A percentile compares a stretch with the other conserved stretches of the same genome.
Conservation (phyloP, 2,329 filamentous ascomycete species). For the Achaetomium macrosporum region DNA sequence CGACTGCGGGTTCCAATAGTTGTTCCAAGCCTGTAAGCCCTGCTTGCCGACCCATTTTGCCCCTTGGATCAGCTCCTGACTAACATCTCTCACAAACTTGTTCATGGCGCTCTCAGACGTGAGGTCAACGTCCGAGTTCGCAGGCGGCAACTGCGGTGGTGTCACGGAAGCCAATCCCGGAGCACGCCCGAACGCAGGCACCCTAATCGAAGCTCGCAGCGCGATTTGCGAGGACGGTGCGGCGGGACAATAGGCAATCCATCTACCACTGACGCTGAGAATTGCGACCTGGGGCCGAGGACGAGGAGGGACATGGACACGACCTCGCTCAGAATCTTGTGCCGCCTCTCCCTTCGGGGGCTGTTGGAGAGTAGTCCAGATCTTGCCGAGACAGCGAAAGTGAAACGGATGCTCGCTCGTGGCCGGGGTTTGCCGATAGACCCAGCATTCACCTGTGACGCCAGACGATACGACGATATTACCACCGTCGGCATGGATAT, state of each 20-base stretch:
- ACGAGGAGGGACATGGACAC: conserved; percentile 34
- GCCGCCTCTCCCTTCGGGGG: conserved; percentile 42
- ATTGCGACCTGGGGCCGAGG: conserved; percentile 55
- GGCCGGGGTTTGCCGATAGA: conserved; percentile 54
- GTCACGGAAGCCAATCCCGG: conserved; percentile 55
- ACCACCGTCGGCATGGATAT: conserved; percentile 65
- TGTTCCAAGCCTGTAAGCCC: conserved; percentile 70
- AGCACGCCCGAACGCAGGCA: conserved; percentile 49
- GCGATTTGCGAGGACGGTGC: conserved; percentile 65
- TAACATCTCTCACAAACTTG: conserved; percentile 71
- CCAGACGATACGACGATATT: conserved; percentile 73
- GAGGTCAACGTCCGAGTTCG: conserved; percentile 65
- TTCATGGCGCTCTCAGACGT: conserved; percentile 67
- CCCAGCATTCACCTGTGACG: conserved; percentile 77
- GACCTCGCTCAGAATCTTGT: conserved; percentile 41
- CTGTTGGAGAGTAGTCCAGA: conserved; percentile 83
- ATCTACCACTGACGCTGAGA: conserved; percentile 63
- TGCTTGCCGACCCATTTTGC: conserved; percentile 74
- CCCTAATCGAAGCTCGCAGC: conserved; percentile 59
- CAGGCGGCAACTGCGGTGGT: conserved; percentile 61
- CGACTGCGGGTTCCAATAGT: conserved; percentile 62
- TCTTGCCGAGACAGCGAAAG: conserved; percentile 72
- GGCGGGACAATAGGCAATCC: conserved; percentile 72
- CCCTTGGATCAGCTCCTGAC: conserved; percentile 69
- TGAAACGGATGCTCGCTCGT: conserved; percentile 37